Base-by-base conservation (phyloP, 2,329 filamentous ascomycete genomes). In the Alternaria sp. region DNA sequence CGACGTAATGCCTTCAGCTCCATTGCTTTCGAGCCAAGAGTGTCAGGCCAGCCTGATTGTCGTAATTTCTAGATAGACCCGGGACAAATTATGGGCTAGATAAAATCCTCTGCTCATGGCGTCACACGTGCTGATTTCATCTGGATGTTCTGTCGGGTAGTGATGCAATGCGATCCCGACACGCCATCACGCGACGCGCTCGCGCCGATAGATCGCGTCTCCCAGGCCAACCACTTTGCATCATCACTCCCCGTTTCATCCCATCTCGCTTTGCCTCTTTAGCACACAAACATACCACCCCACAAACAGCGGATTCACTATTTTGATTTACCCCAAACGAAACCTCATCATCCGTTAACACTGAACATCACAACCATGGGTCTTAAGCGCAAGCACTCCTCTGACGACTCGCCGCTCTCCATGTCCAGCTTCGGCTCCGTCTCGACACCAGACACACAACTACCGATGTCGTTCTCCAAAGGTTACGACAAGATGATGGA, bases 321-420 rank as follows among this genome's bases (percentile, higher is more conserved):
- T 27, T 5, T 48, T 18, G 8, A 36, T n/a, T 5, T n/a, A 14
- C 6, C 52, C 27, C n/a, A n/a, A 18, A 41, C 12, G 8, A 40
- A 27, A 50, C 30, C 38, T 16, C 9, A 5, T 34, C 18, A 18
- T 25, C 2, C 5, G 20, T 25, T 40, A 30, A 34, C 14, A 32
- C 38, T 16, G 8, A 18, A 18, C 14, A 8, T 27, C 14, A 11
- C 28, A 44, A 67, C 36, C 52, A 88, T 88, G 86, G 79, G 81
- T 22, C 78, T 85, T 74, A 89, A 89, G 74, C 85, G 86, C 72
- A 89, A 88, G 74, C 84, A 85, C 45, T 86, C 85, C 34, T 66
- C 68, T 45, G 74, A 79, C 43, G 81, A 82, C 64, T 82, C 84
- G 16, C 80, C 83, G 18, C 71, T 81, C 36, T 80, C 82, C 44